Base-by-base conservation (phyloP, 2,329 filamentous ascomycete species). In the Diaporthe longicolla region DNA sequence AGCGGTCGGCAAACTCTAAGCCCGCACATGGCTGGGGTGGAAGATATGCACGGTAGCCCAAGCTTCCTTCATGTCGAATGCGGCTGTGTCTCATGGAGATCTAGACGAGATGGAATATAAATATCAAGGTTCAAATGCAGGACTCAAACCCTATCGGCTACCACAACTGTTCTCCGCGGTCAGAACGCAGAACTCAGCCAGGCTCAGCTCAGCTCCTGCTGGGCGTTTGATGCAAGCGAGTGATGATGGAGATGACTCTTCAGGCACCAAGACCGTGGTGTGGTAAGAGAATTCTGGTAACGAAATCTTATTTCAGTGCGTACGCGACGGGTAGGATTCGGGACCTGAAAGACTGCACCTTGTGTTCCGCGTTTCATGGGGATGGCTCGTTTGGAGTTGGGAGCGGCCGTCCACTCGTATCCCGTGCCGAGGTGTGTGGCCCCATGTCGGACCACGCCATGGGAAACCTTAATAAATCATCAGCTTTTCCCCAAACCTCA, bases 301-400 rank as follows among this genome's bases (percentile, higher is more conserved):
- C 45, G 32, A 52, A 66, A 66, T 66, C 63, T 66, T 40, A 52
- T 52, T 52, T 15, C 45, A 24, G n/a, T 6, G 29, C 17, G 21
- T 37, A 32, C 4, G 45, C 63, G 13, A 37, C 63, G 45, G 45
- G 45, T 32, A 66, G 45, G 21, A 66, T 10, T 66, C 45, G 45
- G 48, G 21, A n/a, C 32, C n/a, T 24, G 26, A 52, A 26, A 26
- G 63, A 37, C 15, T 21, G 15, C 63, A 35, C 45, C 24, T 66
- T 45, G 45, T 37, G 45, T 37, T 37, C 29, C 63, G 63, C 21
- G 63, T 66, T 66, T 66, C 63, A 66, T 40, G 63, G 63, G 32
- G 45, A 40, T 37, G 45, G 45, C 63, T 52, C 63, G 63, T 66
- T 52, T 66, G 63, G 63, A 66, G 63, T 52, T 66, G 63, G 45